Percentiles rank a stretch among this genome's conserved stretches.
These are phyloP conservation scores for Colletotrichum nymphaeae DNA, from an alignment of 2,329 filamentous ascomycete species.

Conservation along the genomic window DNA sequence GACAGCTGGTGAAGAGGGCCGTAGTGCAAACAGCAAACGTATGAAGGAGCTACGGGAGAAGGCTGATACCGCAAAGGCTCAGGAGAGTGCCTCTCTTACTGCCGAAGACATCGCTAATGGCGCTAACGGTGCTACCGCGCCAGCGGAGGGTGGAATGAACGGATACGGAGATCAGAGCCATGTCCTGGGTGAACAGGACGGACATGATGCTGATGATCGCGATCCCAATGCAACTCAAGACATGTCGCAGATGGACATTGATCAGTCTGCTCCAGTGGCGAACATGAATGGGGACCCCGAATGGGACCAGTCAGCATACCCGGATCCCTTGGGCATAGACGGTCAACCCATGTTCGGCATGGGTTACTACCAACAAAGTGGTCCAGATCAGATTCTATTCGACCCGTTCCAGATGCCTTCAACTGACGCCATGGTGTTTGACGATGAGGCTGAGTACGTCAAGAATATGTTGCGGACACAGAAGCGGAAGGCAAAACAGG, in stretches of 20 bases:
- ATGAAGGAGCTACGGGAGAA: slow-evolving; percentile 68
- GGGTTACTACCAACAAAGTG: slow-evolving; percentile 71
- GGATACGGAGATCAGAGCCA: slow-evolving; percentile 50
- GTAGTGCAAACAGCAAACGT: slow-evolving; percentile 66
- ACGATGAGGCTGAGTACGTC: slow-evolving; percentile 64
- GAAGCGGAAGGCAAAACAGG: slow-evolving; percentile 63
- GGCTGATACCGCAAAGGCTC: slow-evolving; percentile 68
- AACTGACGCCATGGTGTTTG: slow-evolving; percentile 53
- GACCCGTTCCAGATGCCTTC: slow-evolving; percentile 67
- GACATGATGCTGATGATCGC: slow-evolving; percentile 30
- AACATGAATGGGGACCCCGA: slow-evolving; percentile 44
- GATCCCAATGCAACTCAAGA: slow-evolving; percentile 8
- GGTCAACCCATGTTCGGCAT: slow-evolving; percentile 66
- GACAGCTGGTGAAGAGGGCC: slow-evolving; percentile 66
- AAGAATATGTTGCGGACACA: slow-evolving; percentile 65
- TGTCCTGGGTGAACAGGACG: slow-evolving; percentile 40
- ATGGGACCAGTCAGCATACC: slow-evolving; percentile 52
- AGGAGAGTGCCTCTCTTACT: slow-evolving; percentile 46
- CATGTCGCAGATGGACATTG: slow-evolving; percentile 33
- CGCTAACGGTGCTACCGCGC: not conserved
- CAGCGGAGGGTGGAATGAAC: slow-evolving; percentile 27
- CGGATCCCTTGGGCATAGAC: slow-evolving; percentile 59
- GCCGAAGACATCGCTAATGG: slow-evolving; percentile 40
- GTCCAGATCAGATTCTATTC: slow-evolving; percentile 68
- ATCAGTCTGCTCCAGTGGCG: slow-evolving; percentile 37